phyloP scores from a whole-genome alignment of 169 alveolate genomes.

The Eimeria sp. region DNA sequence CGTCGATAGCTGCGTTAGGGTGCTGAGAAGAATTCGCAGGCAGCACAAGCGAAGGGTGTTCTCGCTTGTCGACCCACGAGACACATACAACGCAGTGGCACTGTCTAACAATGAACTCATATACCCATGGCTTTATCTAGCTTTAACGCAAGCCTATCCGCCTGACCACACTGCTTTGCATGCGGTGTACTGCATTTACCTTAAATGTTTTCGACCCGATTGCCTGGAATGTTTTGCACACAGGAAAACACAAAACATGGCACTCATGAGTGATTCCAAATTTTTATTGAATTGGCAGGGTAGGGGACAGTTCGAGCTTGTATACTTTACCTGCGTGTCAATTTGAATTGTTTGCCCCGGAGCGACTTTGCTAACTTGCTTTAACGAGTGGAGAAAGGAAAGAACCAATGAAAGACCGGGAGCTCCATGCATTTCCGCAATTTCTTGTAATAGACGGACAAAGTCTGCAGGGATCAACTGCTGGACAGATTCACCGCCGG shows the following conservation, averaged over 20 bases:
- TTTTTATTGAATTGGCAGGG: not conserved
- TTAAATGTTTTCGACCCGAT: not conserved
- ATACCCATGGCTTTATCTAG: too few species aligned
- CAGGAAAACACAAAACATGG: not conserved
- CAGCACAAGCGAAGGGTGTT: not conserved
- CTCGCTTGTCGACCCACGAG: not conserved
- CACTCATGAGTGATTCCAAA: not conserved
- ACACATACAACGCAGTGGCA: not conserved
- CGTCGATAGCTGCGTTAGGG: conserved; percentile 38
- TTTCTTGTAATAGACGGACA: conserved; percentile 47
- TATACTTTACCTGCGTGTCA: conserved; percentile 31
- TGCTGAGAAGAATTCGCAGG: conserved; percentile 27
- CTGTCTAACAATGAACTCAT: not conserved
- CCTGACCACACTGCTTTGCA: not conserved
- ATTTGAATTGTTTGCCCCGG: conserved; percentile 68
- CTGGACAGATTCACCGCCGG: conserved; percentile 21
- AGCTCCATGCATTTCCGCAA: conserved; percentile 60
- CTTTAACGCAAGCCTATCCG: too few species aligned
- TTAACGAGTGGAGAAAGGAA: conserved; percentile 64
- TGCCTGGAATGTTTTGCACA: conserved; percentile 21
- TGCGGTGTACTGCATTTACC: not conserved
- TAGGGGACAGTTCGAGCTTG: not conserved
- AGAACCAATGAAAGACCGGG: conserved; percentile 64
- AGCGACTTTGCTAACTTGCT: conserved; percentile 69
- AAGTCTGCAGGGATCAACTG: conserved; percentile 70